Evolutionary conservation across 2,329 filamentous ascomycete genomes (phyloP), one percentile per base, ranked within the genome.

Genomic region (Lecanoromycetidae sp.): DNA sequence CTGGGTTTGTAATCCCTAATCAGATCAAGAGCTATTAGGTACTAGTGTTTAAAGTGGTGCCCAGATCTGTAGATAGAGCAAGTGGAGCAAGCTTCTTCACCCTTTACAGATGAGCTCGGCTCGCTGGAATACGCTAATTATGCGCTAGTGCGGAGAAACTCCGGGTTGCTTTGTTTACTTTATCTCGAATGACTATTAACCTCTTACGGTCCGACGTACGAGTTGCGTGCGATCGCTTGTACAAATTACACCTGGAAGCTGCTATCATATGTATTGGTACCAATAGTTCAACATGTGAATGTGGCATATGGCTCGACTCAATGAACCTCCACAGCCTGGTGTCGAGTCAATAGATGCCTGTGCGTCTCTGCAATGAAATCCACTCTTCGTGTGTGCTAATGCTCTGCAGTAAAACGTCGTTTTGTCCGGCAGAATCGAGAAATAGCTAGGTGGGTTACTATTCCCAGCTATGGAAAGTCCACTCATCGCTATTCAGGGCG

Each of bases 351-450:
- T 72, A 47, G 70, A 72, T 51, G 62, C 65, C 32, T 58, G 70
- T 72, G 59, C 60, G 69, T 63, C 15, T 30, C 19, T 10, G 8
- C 15, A 15, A 19, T 37, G 8, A 19, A 6, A 5, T 3, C 7
- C 22, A 25, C 6, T 9, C 15, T 15, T 10, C 17, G 13, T 23
- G 20, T 23, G 17, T 20, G 40, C 40, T 46, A 37, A 52, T 8
- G 33, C 26, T 34, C 42, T 39, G 22, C 52, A 79, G 76, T 81
- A 44, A 82, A 80, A 65, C 69, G 78, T 51, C 67, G 77, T 54
- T 81, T 80, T 58, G 68, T 80, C 53, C 67, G 78, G 46, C 78
- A 82, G 59, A 82, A 82, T 58, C 75, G 78, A 55, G 78, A 82
- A 58, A 75, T 82, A 49, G 77, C 77, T 49, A 49, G 49, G 53